Evolutionary conservation across 805 yeast species (phyloP), one percentile per base, ranked within the genome.

Genomic region (Metschnikowia peoriensis): DNA sequence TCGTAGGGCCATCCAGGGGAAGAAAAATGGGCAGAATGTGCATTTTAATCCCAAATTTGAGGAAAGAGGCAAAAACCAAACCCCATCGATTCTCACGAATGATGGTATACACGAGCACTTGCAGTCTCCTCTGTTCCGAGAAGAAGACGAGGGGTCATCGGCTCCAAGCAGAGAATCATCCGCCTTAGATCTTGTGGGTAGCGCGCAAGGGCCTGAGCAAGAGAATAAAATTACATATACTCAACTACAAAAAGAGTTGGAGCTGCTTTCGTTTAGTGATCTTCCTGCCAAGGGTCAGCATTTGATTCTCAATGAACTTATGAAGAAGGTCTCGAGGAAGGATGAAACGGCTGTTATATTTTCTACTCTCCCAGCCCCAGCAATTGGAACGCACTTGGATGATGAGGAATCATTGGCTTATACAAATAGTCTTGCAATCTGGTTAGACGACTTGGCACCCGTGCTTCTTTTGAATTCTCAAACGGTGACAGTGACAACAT

Each of bases 401-500:
- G 85, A 82, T 44, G 77, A 74, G 6, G 92, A 84, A 17, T 82
- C 96, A 48, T 69, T 83, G 41, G 90, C 88, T 37, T 93, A 91
- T 65, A 82, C 88, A 14, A 83, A 84, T 51, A 85, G 86, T 59
- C 73, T 93, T 47, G 87, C 91, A 44, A 68, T 88, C 6, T 89
- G 97, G 94, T 77, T 93, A 51, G 81, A 83, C 42, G 89, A 81
- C 5, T 71, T 94, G 39, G 97, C 97, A 0, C 97, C 98, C 0
- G 78, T 83, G 1, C 66, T 94, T 66, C 69, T 94, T 55, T 78
- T 94, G 50, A 93, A 94, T 64, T 89, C 97, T 0, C 96, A 90
- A 71, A 87, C 96, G 0, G 91, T 94, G 77, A 94, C 99, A 0
- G 99, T 93, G 2, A 93, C 99, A 0, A 92, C 97, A 6, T 94